Evolutionary conservation across 2,329 filamentous ascomycete species (phyloP).

Genomic region (Byssochlamys sp.): DNA sequence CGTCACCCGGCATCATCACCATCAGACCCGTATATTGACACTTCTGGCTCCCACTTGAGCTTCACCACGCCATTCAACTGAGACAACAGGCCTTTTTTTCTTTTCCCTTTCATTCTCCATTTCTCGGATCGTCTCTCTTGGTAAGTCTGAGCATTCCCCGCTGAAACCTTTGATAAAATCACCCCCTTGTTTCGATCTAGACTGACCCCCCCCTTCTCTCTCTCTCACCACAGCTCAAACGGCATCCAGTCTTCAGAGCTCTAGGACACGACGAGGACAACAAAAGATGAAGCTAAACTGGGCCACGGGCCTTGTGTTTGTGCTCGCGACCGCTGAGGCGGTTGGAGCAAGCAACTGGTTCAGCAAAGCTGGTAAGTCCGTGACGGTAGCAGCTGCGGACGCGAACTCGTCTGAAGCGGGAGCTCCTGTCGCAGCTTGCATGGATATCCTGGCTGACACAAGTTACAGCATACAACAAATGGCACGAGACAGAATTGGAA

Average conservation of each 20-base stretch:
- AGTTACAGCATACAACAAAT: slow-evolving; percentile 81
- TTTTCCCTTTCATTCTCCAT: too few species aligned
- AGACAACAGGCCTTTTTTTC: background rate
- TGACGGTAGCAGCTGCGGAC: background rate
- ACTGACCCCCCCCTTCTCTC: background rate
- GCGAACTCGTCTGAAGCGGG: background rate
- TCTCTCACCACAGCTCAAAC: background rate
- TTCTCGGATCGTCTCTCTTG: background rate
- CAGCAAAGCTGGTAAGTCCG: slow-evolving; percentile 64
- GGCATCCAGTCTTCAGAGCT: background rate
- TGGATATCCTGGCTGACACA: background rate
- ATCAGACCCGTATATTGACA: background rate
- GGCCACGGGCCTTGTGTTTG: slow-evolving; percentile 58
- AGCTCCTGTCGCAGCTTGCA: background rate
- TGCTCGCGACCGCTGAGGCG: slow-evolving; percentile 57
- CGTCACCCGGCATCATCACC: background rate
- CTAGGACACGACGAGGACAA: background rate
- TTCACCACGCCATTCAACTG: background rate
- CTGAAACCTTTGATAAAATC: background rate
- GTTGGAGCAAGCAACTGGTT: slow-evolving; percentile 74
- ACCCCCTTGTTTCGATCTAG: background rate
- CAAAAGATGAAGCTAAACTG: slow-evolving; percentile 67
- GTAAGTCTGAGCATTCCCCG: background rate
- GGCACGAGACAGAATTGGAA: slow-evolving; percentile 96
- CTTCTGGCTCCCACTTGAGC: background rate